A percentile compares a stretch with the other conserved stretches of the same genome.
Conservation (phyloP, 257 asterid species). For the Cordia subcordata region DNA sequence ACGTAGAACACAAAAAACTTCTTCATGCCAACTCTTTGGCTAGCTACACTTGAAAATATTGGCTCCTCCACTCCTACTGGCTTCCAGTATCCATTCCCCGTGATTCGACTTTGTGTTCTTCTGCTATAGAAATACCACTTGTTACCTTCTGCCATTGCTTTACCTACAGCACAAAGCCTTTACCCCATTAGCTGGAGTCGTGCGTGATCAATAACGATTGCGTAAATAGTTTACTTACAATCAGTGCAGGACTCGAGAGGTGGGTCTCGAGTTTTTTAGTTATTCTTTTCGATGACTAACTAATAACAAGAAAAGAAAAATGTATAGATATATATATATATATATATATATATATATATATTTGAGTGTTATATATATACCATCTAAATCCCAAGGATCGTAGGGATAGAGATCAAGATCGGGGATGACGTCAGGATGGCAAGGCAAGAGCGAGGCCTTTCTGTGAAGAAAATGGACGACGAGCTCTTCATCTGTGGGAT, state of each 20-base stretch:
- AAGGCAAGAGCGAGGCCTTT: conserved; percentile 68
- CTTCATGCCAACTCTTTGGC: conserved; percentile 59
- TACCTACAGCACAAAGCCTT: too few species aligned
- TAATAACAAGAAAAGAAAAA: too few species aligned
- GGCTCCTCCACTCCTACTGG: conserved; percentile 66
- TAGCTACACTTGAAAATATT: conserved; percentile 41
- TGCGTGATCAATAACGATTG: too few species aligned
- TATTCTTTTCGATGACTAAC: too few species aligned
- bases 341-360: conserved; percentile 9
- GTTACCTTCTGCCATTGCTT: conserved; percentile 91
- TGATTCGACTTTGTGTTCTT: conserved; percentile 62
- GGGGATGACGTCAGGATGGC: conserved; percentile 92
- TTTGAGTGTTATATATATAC: conserved; percentile 21
- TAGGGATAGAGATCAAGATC: conserved; percentile 90
- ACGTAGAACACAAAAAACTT: conserved; percentile 53
- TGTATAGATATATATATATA: too few species aligned
- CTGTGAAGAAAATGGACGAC: conserved; percentile 97
- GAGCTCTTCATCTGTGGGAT: conserved; percentile 89
- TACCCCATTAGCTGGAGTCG: too few species aligned
- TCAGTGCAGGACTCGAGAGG: too few species aligned
- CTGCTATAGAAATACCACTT: conserved; percentile 91
- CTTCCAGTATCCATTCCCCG: conserved; percentile 81
- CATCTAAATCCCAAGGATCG: conserved; percentile 94
- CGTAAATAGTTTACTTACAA: too few species aligned
- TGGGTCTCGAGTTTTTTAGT: too few species aligned